A percentile compares a stretch with the other conserved stretches of the same genome.
Conservation (phyloP, 352 stramenopile genomes). For the Phytophthora pluvialis region DNA sequence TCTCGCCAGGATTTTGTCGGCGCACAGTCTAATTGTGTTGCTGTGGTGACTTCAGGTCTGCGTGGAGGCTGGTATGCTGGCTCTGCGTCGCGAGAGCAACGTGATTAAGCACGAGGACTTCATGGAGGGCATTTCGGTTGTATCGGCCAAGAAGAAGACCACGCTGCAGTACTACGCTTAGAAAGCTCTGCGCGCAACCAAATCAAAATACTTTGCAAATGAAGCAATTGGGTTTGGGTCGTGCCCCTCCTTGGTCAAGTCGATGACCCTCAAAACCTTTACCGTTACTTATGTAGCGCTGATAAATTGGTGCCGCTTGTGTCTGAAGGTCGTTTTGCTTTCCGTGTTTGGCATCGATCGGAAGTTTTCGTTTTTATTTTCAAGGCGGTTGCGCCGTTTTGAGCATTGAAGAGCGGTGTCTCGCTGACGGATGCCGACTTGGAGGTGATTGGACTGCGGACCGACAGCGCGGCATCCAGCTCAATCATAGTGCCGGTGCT, state of each 20-base stretch:
- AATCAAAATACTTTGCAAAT: slow-evolving; percentile 11
- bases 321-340: slow-evolving; percentile 16
- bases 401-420: neutral
- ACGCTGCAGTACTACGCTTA: slow-evolving; percentile 98
- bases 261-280: too few relatives aligned
- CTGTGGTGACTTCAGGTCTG: slow-evolving; percentile 80
- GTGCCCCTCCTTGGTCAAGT: too few relatives aligned
- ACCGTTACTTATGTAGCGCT: too few relatives aligned
- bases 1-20: neutral
- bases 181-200: slow-evolving; percentile 8
- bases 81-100: slow-evolving; percentile 93
- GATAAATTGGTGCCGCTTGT: neutral
- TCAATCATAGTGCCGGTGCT: slow-evolving; percentile 1
- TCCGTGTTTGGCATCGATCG: slow-evolving; percentile 16
- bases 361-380: slow-evolving; percentile 23
- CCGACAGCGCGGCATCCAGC: slow-evolving; percentile 4
- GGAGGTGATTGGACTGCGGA: slow-evolving; percentile 3
- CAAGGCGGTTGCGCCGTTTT: slow-evolving; percentile 19
- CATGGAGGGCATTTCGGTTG: slow-evolving; percentile 98
- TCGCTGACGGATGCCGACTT: slow-evolving; percentile 18
- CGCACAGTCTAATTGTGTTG: neutral
- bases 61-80: slow-evolving; percentile 98
- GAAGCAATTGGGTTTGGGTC: slow-evolving; percentile 10
- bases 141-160: slow-evolving; percentile 98
- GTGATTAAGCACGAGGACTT: slow-evolving; percentile 99